Conservation (phyloP, 1,284 basidiomycete species). For the Microbotryomycetes sp. region DNA sequence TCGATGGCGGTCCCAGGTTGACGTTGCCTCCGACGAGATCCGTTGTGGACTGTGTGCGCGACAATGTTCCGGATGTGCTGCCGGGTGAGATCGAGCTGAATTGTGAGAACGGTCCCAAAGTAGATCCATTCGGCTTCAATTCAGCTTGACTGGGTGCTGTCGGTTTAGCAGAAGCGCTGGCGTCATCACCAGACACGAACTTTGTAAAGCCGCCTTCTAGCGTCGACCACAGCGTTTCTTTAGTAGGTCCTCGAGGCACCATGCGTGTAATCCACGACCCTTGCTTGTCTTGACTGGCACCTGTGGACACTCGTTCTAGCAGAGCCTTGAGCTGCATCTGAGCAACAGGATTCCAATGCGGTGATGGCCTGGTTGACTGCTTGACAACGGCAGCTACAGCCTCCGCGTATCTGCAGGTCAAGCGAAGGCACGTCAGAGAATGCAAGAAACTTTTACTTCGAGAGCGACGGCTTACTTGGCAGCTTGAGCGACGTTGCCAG, state of each 20-base stretch:
- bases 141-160: conserved; percentile 27
- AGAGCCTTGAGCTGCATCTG: conserved; percentile 73
- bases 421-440: no score
- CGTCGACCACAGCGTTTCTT: conserved; percentile 88
- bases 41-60: conserved; percentile 38
- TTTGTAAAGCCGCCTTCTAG: conserved; percentile 91
- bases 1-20: conserved; percentile 9
- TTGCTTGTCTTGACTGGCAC: conserved; percentile 59
- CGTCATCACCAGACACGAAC: conserved; percentile 84
- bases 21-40: conserved; percentile 29
- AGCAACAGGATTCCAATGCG: conserved; percentile 62
- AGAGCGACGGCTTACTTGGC: conserved; percentile 40
- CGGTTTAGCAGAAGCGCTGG: conserved; percentile 38
- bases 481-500: conserved; percentile 40
- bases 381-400: conserved; percentile 68
- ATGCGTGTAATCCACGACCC: conserved; percentile 75
- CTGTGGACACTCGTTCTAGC: conserved; percentile 70
- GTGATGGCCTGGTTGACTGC: conserved; percentile 53
- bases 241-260: conserved; percentile 68
- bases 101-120: conserved; percentile 81
- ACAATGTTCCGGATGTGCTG: conserved; percentile 40
- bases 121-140: conserved; percentile 36
- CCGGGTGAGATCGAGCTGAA: conserved; percentile 88
- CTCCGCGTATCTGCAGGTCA: conserved; percentile 86
- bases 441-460: no score